Conservation (phyloP, 257 asterid species). For the Nicotiana tomentosiformis region DNA sequence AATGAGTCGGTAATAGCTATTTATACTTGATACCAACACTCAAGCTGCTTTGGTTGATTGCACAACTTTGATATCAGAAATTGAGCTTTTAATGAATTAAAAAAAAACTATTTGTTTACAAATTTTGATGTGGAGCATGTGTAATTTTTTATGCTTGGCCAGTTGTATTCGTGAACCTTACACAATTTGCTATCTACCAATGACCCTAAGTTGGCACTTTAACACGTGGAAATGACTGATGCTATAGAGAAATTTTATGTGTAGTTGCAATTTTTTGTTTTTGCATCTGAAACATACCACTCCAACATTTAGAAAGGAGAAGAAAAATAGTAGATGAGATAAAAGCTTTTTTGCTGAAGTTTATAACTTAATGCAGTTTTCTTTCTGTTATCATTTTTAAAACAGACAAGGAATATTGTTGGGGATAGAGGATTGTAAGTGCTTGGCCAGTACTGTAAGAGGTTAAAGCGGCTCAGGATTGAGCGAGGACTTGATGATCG, state of each 20-base stretch:
- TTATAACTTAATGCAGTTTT: neutral
- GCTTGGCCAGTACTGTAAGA: conserved; percentile 49
- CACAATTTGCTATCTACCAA: neutral
- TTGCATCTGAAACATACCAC: neutral
- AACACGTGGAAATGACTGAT: neutral
- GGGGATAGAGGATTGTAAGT: conserved; percentile 84
- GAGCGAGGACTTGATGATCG: conserved; percentile 62
- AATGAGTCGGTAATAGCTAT: too few species aligned
- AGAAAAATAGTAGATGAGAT: neutral
- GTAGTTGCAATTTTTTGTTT: neutral
- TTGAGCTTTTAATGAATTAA: neutral
- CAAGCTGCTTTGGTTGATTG: neutral
- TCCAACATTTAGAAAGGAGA: neutral
- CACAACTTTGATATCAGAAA: neutral
- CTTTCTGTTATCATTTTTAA: neutral
- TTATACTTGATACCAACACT: neutral
- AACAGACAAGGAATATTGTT: conserved; percentile 66
- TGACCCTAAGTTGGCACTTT: neutral
- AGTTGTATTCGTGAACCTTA: neutral
- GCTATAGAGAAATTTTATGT: neutral
- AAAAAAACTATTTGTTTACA: neutral
- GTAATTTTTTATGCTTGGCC: neutral
- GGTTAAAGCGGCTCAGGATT: conserved; percentile 51
- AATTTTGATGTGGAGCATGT: neutral
- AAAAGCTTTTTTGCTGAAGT: neutral